A percentile compares a stretch with the other conserved stretches of the same genome.
Conservation (phyloP, 2,329 filamentous ascomycete species). For the Hypoxylon sp. region DNA sequence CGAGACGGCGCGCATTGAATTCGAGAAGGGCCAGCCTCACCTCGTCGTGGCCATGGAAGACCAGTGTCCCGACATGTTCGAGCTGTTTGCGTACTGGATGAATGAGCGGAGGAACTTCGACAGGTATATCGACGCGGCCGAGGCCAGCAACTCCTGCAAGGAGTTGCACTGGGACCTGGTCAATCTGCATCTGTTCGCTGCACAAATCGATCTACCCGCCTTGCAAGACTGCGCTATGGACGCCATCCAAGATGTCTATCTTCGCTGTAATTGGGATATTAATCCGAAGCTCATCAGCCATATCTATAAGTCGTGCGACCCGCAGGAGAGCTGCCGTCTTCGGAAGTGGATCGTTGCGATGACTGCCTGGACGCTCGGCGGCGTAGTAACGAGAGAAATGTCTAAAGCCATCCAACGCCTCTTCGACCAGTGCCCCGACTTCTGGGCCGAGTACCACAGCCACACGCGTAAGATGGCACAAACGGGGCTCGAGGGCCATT, state of each 20-base stretch:
- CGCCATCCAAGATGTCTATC: constrained; percentile 71
- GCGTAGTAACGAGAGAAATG: constrained; percentile 51
- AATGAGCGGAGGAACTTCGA: constrained; percentile 49
- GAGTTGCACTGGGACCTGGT: constrained; percentile 70
- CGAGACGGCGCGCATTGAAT: constrained; percentile 47
- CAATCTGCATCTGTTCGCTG: constrained; percentile 70
- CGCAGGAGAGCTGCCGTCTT: constrained; percentile 65
- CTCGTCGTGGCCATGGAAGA: constrained; percentile 52
- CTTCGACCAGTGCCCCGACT: constrained; percentile 62
- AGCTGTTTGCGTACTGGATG: constrained; percentile 56
- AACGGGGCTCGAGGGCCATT: constrained; percentile 65
- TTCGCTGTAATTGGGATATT: constrained; percentile 71
- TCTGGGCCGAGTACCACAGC: constrained; percentile 65
- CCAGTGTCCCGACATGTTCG: constrained; percentile 55
- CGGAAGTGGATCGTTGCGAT: constrained; percentile 73
- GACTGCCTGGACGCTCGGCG: constrained; percentile 69
- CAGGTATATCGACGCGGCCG: constrained; percentile 50
- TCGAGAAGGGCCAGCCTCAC: constrained; percentile 46
- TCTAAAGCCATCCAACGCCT: constrained; percentile 60
- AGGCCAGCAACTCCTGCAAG: constrained; percentile 49
- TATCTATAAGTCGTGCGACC: constrained; percentile 68
- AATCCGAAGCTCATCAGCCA: constrained; percentile 65
- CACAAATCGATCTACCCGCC: constrained; percentile 63
- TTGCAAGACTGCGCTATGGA: constrained; percentile 72
- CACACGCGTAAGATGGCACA: constrained; percentile 68